phyloP scores from a whole-genome alignment of 306 rosid genomes.

The Benincasa hispida region DNA sequence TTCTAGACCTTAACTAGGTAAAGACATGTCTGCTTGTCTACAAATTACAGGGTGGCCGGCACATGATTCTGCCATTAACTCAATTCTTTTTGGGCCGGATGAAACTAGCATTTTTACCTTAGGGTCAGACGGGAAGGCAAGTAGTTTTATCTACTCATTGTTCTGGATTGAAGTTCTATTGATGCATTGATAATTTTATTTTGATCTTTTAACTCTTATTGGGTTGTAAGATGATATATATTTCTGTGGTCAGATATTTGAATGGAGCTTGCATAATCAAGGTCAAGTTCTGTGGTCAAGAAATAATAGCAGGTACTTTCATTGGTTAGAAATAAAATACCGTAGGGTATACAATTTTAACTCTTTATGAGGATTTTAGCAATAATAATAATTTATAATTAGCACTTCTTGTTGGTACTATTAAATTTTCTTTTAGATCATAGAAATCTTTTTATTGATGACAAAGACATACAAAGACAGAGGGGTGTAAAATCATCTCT shows the following conservation, averaged over 20 bases:
- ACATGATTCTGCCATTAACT: conserved; percentile 87
- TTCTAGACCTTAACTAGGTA: conserved; percentile 35
- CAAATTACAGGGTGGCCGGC: conserved; percentile 99
- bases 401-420: not conserved
- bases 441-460: not conserved
- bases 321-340: conserved; percentile 7
- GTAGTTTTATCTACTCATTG: conserved; percentile 8
- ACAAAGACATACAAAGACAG: not conserved
- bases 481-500: not conserved
- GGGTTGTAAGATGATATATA: not conserved
- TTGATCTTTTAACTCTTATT: not conserved
- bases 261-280: conserved; percentile 98
- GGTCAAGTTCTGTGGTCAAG: conserved; percentile 92
- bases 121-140: conserved; percentile 86
- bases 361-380: not conserved
- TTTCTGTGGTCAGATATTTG: conserved; percentile 49
- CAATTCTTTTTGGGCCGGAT: conserved; percentile 89
- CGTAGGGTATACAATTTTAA: not conserved
- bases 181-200: not conserved
- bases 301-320: conserved; percentile 56
- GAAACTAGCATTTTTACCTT: conserved; percentile 94
- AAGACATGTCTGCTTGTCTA: conserved; percentile 92
- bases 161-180: conserved; percentile 7
- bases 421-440: not conserved
- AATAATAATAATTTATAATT: not conserved